Evolutionary conservation across 352 stramenopile species (phyloP).

Genomic region (Phytophthora palmivora): DNA sequence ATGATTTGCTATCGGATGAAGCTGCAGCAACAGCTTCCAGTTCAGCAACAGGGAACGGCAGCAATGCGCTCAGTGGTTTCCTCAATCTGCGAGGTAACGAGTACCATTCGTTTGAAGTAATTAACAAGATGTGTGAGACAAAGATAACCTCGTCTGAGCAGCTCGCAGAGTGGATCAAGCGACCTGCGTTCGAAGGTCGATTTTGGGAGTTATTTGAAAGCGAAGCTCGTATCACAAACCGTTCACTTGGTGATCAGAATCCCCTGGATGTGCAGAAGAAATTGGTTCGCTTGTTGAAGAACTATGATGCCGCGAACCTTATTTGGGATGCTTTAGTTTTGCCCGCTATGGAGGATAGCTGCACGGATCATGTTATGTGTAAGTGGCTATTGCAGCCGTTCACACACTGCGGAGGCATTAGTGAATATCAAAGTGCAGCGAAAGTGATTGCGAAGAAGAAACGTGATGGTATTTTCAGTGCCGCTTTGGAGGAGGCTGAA

Average conservation of each 20-base stretch:
- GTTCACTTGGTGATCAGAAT: conserved; percentile 46
- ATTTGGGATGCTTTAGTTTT: conserved; percentile 68
- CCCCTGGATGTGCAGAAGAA: conserved; percentile 78
- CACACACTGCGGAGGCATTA: conserved; percentile 71
- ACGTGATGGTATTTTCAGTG: conserved; percentile 68
- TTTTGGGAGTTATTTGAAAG: conserved; percentile 75
- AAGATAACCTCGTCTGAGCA: conserved; percentile 56
- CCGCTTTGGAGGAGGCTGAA: conserved; percentile 57
- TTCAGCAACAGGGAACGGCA: conserved; percentile 38
- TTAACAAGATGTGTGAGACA: conserved; percentile 65
- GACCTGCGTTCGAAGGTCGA: conserved; percentile 47
- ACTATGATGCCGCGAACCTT: conserved; percentile 70
- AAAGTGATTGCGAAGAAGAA: conserved; percentile 74
- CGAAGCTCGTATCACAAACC: conserved; percentile 58
- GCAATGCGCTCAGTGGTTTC: conserved; percentile 56
- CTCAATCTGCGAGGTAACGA: conserved; percentile 75
- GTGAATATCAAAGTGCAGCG: conserved; percentile 72
- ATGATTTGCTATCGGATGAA: conserved; percentile 54
- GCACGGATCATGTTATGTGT: conserved; percentile 46
- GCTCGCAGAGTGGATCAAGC: conserved; percentile 57
- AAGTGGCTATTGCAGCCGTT: conserved; percentile 70
- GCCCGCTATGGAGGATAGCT: conserved; percentile 45
- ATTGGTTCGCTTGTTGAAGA: conserved; percentile 71
- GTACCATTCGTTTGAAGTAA: conserved; percentile 67
- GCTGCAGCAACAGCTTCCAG: conserved; percentile 13